These are phyloP conservation scores for Cubamyces lactineus DNA, from an alignment of 768 basidiomycete genomes.

Conservation along the genomic window DNA sequence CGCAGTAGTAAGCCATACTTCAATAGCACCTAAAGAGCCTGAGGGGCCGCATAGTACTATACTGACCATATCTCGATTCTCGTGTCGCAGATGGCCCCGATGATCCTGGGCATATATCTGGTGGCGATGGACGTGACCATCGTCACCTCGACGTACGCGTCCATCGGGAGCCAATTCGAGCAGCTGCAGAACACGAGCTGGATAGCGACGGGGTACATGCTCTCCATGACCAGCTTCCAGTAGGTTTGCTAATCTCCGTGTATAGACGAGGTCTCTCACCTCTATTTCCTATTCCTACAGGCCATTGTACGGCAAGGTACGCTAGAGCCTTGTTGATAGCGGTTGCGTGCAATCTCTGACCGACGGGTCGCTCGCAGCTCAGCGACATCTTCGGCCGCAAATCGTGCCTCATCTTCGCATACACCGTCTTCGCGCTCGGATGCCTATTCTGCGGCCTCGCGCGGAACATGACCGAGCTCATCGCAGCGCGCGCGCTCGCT, in stretches of 20 bases:
- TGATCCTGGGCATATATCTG: constrained; percentile 38
- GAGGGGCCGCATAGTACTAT: too few species aligned
- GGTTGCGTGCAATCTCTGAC: neutral
- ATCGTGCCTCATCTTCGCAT: constrained; percentile 57
- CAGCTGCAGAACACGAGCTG: constrained; percentile 68
- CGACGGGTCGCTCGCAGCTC: constrained; percentile 21
- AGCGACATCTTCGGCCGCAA: constrained; percentile 70
- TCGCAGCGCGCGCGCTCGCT: constrained; percentile 54
- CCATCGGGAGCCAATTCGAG: constrained; percentile 51
- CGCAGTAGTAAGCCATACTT: constrained; percentile 18
- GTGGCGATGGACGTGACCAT: constrained; percentile 40
- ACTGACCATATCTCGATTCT: too few species aligned
- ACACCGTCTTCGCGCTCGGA: constrained; percentile 56
- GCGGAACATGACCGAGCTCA: constrained; percentile 55
- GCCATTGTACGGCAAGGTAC: constrained; percentile 60
- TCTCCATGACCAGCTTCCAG: constrained; percentile 66
- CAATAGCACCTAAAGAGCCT: too few species aligned
- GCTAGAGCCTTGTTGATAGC: neutral
- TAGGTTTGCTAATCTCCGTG: too few species aligned
- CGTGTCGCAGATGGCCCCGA: constrained; percentile 31
- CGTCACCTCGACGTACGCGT: constrained; percentile 38
- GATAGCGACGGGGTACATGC: constrained; percentile 66
- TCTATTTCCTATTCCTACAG: constrained; percentile 33
- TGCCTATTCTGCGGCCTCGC: constrained; percentile 57
- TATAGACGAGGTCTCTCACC: too few species aligned